phyloP scores from a whole-genome alignment of 2,329 filamentous ascomycete species.

The Chrysoporthe deuterocubensis region DNA sequence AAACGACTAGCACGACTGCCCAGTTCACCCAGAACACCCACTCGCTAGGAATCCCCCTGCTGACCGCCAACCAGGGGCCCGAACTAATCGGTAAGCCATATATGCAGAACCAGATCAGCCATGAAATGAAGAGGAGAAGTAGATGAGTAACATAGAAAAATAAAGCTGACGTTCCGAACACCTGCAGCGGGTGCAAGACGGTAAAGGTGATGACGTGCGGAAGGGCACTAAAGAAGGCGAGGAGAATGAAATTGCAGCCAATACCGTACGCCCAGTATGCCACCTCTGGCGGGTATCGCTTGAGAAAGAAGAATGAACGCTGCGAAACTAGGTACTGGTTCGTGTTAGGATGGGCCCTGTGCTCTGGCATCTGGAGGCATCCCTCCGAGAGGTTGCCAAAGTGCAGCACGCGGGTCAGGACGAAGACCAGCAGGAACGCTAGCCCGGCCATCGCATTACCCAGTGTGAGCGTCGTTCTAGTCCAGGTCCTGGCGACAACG shows the following conservation, averaged over 20 bases:
- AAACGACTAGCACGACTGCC: constrained; percentile 39
- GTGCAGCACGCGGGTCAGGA: constrained; percentile 45
- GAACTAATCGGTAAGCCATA: not conserved
- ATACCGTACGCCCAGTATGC: constrained; percentile 50
- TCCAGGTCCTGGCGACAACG: constrained; percentile 40
- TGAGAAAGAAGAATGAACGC: constrained; percentile 50
- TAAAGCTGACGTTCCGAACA: constrained; percentile 50
- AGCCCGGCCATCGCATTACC: constrained; percentile 39
- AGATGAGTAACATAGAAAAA: constrained; percentile 52
- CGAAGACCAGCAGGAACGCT: constrained; percentile 43
- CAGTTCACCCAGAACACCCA: constrained; percentile 45
- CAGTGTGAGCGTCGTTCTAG: constrained; percentile 32
- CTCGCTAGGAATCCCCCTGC: constrained; percentile 42
- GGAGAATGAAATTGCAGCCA: constrained; percentile 43
- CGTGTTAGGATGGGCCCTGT: constrained; percentile 34
- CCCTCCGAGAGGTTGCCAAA: constrained; percentile 50
- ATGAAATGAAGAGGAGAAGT: constrained; percentile 38
- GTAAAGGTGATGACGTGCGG: constrained; percentile 37
- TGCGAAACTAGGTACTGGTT: constrained; percentile 49
- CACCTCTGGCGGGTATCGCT: constrained; percentile 53
- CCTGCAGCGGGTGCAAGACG: constrained; percentile 43
- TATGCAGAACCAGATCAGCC: constrained; percentile 27
- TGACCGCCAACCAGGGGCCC: constrained; percentile 40
- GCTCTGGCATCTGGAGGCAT: constrained; percentile 46
- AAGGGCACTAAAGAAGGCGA: constrained; percentile 42